phyloP scores from a whole-genome alignment of 331 rosid genomes.

The Pyrus hybrid region DNA sequence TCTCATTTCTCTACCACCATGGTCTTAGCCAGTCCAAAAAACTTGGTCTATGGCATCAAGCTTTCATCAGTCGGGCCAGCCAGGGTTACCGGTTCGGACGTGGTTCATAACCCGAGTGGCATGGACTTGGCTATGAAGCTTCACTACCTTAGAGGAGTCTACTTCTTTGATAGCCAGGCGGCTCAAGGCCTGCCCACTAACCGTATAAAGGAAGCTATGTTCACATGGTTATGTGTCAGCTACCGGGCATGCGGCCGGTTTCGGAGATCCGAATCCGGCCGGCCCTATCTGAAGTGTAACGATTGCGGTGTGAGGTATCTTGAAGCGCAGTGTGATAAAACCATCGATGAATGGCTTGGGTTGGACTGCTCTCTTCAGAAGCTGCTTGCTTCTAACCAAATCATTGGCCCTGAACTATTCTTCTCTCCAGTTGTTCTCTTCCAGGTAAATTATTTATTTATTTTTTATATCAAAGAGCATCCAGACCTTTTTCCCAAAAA shows the following conservation, averaged over 20 bases:
- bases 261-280: conserved; percentile 49
- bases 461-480: too few species aligned
- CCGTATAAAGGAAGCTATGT: conserved; percentile 37
- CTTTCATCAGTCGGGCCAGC: conserved; percentile 75
- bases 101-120: conserved; percentile 25
- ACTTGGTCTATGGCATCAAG: conserved; percentile 29
- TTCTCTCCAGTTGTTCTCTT: conserved; percentile 63
- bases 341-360: conserved; percentile 49
- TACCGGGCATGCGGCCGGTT: conserved; percentile 50
- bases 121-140: conserved; percentile 83
- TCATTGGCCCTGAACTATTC: conserved; percentile 67
- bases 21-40: conserved; percentile 29
- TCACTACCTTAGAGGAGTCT: conserved; percentile 61
- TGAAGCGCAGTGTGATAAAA: conserved; percentile 48
- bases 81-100: conserved; percentile 13
- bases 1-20: conserved; percentile 1
- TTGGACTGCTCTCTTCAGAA: conserved; percentile 36
- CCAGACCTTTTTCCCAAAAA: too few species aligned
- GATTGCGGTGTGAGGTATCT: conserved; percentile 76
- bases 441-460: conserved; percentile 34
- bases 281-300: conserved; percentile 69
- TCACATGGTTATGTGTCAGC: conserved; percentile 24
- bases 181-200: conserved; percentile 10
- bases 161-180: conserved; percentile 36
- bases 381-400: conserved; percentile 44